phyloP scores from a whole-genome alignment of 352 stramenopile species.

The Pythium sp. region DNA sequence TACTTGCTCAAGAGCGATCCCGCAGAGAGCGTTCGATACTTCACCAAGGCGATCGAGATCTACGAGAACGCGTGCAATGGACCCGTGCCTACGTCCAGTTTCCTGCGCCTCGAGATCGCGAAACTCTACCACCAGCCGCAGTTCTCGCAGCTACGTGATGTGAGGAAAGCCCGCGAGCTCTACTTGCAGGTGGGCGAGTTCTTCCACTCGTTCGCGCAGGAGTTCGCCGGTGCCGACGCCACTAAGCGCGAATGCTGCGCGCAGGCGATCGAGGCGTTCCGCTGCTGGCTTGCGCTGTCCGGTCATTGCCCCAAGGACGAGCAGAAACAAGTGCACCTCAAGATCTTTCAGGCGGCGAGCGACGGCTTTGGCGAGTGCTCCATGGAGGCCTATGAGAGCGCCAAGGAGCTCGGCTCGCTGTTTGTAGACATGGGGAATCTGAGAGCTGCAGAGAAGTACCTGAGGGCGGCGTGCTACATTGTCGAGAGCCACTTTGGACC shows the following conservation, averaged over 20 bases:
- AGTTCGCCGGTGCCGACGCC: constrained; percentile 48
- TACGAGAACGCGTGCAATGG: constrained; percentile 58
- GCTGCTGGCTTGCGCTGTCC: constrained; percentile 38
- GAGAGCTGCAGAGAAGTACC: constrained; percentile 30
- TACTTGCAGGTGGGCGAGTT: constrained; percentile 49
- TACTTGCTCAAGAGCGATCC: constrained; percentile 36
- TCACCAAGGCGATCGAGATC: constrained; percentile 46
- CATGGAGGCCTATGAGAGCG: constrained; percentile 48
- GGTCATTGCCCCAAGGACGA: constrained; percentile 26
- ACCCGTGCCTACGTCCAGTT: constrained; percentile 47
- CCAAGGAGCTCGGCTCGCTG: constrained; percentile 34
- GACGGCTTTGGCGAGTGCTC: constrained; percentile 67
- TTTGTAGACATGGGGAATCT: constrained; percentile 44
- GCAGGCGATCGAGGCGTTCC: constrained; percentile 58
- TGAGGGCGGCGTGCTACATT: constrained; percentile 41
- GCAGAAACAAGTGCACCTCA: constrained; percentile 34
- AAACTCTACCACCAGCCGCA: constrained; percentile 42
- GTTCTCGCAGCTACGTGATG: constrained; percentile 20
- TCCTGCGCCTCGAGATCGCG: constrained; percentile 59
- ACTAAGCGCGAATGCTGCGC: constrained; percentile 58
- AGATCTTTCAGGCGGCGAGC: constrained; percentile 40
- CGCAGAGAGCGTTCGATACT: constrained; percentile 39
- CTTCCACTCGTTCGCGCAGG: constrained; percentile 55
- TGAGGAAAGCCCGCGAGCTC: constrained; percentile 10
- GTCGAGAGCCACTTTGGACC: constrained; percentile 52